Evolutionary conservation across 768 basidiomycete genomes (phyloP).

Genomic region (Tephrocybe sp.): DNA sequence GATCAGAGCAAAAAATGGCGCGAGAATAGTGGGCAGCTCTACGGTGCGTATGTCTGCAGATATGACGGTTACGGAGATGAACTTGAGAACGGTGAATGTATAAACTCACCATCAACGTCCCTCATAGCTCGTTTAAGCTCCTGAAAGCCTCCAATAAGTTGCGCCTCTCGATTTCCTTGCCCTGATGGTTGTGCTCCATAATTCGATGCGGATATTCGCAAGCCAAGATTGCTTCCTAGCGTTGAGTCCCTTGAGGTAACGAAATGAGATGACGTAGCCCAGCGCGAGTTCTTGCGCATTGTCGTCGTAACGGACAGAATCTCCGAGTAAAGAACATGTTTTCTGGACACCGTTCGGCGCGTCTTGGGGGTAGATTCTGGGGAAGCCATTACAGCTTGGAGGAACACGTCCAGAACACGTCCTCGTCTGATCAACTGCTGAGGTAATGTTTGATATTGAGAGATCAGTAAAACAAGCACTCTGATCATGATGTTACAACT

Average conservation of each 20-base stretch:
- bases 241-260: conserved; percentile 62
- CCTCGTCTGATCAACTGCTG: conserved; percentile 13
- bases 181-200: conserved; percentile 40
- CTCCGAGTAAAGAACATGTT: conserved; percentile 86
- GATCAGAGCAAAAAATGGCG: conserved; percentile 91
- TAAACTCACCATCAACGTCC: conserved; percentile 57
- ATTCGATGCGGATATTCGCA: conserved; percentile 57
- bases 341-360: conserved; percentile 47
- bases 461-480: background rate
- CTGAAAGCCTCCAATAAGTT: conserved; percentile 88
- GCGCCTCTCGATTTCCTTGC: conserved; percentile 66
- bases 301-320: conserved; percentile 87
- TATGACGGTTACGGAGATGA: background rate
- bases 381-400: conserved; percentile 20
- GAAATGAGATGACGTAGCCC: conserved; percentile 75
- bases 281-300: conserved; percentile 98
- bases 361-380: conserved; percentile 19
- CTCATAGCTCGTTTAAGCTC: conserved; percentile 75
- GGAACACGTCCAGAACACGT: conserved; percentile 24
- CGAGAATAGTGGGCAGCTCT: conserved; percentile 62
- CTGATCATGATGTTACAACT: too few relatives aligned
- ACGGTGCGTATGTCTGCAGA: conserved; percentile 54
- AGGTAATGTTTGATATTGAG: conserved; percentile 13
- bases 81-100: conserved; percentile 14
- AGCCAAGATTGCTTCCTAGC: conserved; percentile 71